Evolutionary conservation across 2,329 filamentous ascomycete genomes (phyloP), one percentile per base, ranked within the genome.

Genomic region (Aspergillus floridensis): DNA sequence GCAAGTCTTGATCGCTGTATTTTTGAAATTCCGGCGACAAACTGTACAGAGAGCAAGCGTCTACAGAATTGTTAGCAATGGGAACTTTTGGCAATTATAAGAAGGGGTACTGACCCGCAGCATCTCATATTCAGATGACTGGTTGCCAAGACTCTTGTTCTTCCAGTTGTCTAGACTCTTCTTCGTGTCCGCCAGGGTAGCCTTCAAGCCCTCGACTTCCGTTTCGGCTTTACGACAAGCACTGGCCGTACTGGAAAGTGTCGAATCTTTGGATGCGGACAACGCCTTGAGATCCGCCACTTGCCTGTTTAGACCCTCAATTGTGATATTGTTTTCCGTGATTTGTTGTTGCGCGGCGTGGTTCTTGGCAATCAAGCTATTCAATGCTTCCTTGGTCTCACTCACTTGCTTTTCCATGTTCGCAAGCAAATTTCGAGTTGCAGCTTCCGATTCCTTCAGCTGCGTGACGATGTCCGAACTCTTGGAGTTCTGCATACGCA

Each of bases 391-490:
- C 72, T 89, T 92, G 67, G 92, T 80, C 69, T 98, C 92, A 10
- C 88, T 86, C 44, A 95, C 79, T 72, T 98, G 93, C 78, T 96
- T 97, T 77, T 99, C 95, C 62, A 96, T 80, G 68, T 93, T 96
- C 65, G 87, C 85, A 19, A 95, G 81, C 29, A 97, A 77, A 16
- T 87, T 86, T 53, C 91, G 85, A 64, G 89, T 91, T 56, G 90
- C 86, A 5, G 87, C 82, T 73, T 98, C 95, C 1, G 91, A 85
- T 57, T 98, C 93, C 79, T 99, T 99, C 57, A 98, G 81, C 66
- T 96, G 91, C 0, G 92, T 85, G 47, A 99, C 93, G 60, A 98
- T 96, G 72, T 98, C 95, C 0, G 92, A 92, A 59, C 91, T 96
- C 77, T 96, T 96, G 51, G 86, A 83, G 71, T 93, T 96, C 74